Conservation (phyloP, 202 grass and related monocot genomes). For the Hordeum pubiflorum region DNA sequence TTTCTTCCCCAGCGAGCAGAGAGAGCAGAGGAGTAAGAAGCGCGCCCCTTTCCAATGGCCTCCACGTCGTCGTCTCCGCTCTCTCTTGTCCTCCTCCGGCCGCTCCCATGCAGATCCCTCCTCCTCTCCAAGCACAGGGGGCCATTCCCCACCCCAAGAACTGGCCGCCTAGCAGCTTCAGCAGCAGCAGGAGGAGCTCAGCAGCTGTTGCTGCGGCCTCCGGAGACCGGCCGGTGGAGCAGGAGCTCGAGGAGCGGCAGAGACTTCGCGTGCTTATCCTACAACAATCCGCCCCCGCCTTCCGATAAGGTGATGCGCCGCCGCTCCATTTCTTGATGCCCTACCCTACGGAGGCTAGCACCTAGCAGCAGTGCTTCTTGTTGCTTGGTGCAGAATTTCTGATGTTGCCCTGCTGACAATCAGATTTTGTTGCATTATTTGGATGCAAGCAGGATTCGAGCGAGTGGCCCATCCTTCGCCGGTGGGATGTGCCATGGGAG, state of each 20-base stretch:
- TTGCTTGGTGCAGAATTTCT: constrained; percentile 9
- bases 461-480: constrained; percentile 54
- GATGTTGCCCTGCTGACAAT: not conserved
- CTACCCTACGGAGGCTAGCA: not conserved
- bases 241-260: constrained; percentile 27
- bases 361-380: not conserved
- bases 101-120: constrained; percentile 11
- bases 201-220: constrained; percentile 6
- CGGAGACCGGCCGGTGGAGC: constrained; percentile 9
- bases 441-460: constrained; percentile 26
- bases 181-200: not conserved
- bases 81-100: constrained; percentile 32
- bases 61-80: constrained; percentile 14
- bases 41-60: constrained; percentile 11
- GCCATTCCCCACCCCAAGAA: not conserved
- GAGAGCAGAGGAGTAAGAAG: not conserved
- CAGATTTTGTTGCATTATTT: not conserved
- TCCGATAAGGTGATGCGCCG: constrained; percentile 35
- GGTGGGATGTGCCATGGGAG: constrained; percentile 89
- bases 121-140: constrained; percentile 15
- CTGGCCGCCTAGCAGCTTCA: not conserved
- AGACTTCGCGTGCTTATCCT: constrained; percentile 33
- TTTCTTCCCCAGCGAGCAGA: not conserved
- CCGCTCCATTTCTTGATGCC: not conserved
- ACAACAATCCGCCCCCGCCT: constrained; percentile 36